Base-by-base conservation (phyloP, 2,329 filamentous ascomycete species). In the Colletotrichum sp. region DNA sequence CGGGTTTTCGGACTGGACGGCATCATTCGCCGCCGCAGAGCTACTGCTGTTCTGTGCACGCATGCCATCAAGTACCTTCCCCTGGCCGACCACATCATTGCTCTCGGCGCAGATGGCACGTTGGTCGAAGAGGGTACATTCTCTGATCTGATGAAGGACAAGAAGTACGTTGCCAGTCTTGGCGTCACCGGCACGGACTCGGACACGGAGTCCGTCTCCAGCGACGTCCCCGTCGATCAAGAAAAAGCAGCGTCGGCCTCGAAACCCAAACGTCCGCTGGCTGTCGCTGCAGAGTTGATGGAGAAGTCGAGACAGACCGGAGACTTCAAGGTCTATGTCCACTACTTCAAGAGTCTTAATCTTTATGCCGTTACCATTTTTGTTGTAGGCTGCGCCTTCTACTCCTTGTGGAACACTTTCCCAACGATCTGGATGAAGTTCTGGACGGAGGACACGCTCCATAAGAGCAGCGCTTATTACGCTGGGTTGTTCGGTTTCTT, bases 41-140 rank as follows among this genome's bases (percentile, higher is more conserved):
- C 72, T 16, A 77, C 74, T 3, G 72, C 67, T 0, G 60, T 79
- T 15, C 25, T 78, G 3, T 81, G 83, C 57, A 84, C 81, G 1
- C 83, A 85, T 57, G 82, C 82, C 0, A 76, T 84, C 6, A 78
- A 80, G 0, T 80, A 82, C 61, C 69, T 87, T 5, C 81, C 83
- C 0, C 77, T 79, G 44, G 86, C 82, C 71, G 87, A 91, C 60
- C 85, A 88, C 39, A 86, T 91, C 9, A 85, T 91, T 52, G 87
- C 85, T 0, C 83, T 91, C 0, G 84, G 84, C 0, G 44, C 78
- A 1, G 83, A 85, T 12, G 88, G 88, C 0, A 82, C 78, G 0
- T 75, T 90, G 2, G 80, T 86, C 1, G 88, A 90, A 36, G 85
- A 90, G 44, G 77, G 77, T 2, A 82, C 77, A 1, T 87, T 86